Conservation (phyloP, 2,329 filamentous ascomycete species). For the Monosporascus sp. region DNA sequence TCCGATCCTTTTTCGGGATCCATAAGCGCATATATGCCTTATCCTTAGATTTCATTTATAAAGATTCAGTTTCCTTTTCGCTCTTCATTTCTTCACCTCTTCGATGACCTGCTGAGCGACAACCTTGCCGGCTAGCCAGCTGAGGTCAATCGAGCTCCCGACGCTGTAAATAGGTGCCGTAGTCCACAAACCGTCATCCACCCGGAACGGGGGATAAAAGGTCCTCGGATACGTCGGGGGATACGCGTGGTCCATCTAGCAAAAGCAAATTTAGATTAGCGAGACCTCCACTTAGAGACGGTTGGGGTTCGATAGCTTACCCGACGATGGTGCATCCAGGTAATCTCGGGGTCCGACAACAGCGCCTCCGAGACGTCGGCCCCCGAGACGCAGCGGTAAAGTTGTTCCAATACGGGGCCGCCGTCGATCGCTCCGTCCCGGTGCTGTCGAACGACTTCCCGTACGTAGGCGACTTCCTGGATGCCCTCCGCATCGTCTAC, state of each 20-base stretch:
- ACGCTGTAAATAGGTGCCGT: constrained; percentile 17
- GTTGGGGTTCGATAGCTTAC: constrained; percentile 2
- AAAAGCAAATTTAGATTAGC: neutral
- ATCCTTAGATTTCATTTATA: no score
- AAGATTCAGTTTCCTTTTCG: no score
- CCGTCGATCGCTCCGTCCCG: constrained; percentile 1
- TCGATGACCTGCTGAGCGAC: constrained; percentile 16
- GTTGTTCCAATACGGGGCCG: constrained; percentile 5
- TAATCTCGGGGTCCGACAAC: constrained; percentile 5
- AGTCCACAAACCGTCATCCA: constrained; percentile 21
- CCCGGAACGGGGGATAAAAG: constrained; percentile 12
- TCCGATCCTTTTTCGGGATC: no score
- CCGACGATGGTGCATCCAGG: constrained; percentile 11
- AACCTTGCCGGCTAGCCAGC: constrained; percentile 19
- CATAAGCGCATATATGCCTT: no score
- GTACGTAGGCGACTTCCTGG: constrained; percentile 10
- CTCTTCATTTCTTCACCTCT: constrained; percentile 1
- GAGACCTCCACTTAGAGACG: neutral
- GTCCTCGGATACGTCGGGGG: constrained; percentile 9
- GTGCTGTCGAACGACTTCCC: constrained; percentile 3
- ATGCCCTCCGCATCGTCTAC: constrained; percentile 2
- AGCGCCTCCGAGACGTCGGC: constrained; percentile 4
- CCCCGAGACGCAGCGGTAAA: constrained; percentile 14
- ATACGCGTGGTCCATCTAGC: constrained; percentile 18
- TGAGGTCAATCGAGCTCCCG: constrained; percentile 17